Conservation (phyloP, 2,329 filamentous ascomycete genomes). For the Diaporthe vexans region DNA sequence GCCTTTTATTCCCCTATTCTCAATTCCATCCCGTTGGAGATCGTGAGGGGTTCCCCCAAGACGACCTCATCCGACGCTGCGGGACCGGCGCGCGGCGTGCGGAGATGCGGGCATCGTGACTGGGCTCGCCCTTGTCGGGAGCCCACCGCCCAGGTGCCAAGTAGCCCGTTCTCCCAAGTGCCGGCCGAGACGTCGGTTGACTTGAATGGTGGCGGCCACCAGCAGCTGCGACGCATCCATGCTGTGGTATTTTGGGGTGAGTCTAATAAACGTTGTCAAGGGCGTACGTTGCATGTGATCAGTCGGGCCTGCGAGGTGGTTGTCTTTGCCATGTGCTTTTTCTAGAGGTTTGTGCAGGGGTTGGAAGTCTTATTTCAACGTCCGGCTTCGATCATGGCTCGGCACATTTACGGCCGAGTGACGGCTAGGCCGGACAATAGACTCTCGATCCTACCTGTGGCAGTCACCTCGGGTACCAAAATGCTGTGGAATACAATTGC, state of each 20-base stretch:
- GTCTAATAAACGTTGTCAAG: not conserved
- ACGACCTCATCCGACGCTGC: not conserved
- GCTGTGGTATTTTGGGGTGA: no score
- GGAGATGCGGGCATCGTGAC: constrained; percentile 31
- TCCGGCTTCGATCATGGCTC: not conserved
- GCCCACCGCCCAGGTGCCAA: constrained; percentile 14
- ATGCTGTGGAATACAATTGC: no score
- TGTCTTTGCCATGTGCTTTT: no score
- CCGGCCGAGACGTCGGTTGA: not conserved
- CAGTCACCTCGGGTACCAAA: no score
- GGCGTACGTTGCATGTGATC: not conserved
- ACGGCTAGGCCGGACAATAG: no score
- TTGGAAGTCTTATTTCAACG: not conserved
- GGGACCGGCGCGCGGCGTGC: constrained; percentile 27
- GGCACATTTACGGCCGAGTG: not conserved
- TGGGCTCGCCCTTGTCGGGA: constrained; percentile 17
- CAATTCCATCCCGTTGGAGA: not conserved
- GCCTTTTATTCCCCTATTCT: not conserved
- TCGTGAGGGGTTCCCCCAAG: constrained; percentile 11
- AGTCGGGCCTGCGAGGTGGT: not conserved
- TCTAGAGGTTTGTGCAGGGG: not conserved
- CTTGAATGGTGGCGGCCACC: not conserved
- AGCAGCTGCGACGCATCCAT: not conserved
- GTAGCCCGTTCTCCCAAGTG: not conserved
- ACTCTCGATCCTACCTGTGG: no score